Evolutionary conservation across 371 early-diverging fungal species (phyloP), one percentile per base, ranked within the genome.

Genomic region (Parasitella parasitica): DNA sequence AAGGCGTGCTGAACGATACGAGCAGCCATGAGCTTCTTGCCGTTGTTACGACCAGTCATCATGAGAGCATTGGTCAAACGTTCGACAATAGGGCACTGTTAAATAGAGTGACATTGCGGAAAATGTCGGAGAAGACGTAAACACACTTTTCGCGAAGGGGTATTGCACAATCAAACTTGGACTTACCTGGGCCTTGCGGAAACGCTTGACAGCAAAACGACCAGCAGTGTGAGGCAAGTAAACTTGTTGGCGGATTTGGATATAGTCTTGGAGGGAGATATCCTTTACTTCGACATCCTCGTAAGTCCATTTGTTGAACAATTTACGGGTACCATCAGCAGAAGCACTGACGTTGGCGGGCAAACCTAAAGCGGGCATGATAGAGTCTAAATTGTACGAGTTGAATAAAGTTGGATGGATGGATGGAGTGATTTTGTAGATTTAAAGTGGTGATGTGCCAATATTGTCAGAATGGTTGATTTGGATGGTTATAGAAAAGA

Each of bases 11-110:
- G 94, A 80, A 99, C 91, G 75, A 97, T 95, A 73, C 96, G 94
- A 68, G 90, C 91, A 69, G 99, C 96, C 91, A 99, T 92, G 66
- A 95, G 85, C 89, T 99, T 98, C 91, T 99, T 99, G 69, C 99
- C 99, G 87, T 95, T 97, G 93, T 99, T 99, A 79, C 99, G 96
- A 71, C 99, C 99, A 87, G 96, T 94, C 94, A 97, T 97, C 99
- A 99, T 99, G 63, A 99, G 85, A 64, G 95, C 93, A 89, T 96
- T 97, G 83, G 94, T 94, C 63, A 99, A 89, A 80, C 99, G 93
- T 90, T 99, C 99, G 63, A 97, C 95, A 67, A 99, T 91, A 66
- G 98, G 98, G 86, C 98, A 97, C 90, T 92, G 73, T 37, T 43
- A 2, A 28, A 35, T 30, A 32, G 18, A 32, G 36, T 37, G 54